Conservation (phyloP, 2,329 filamentous ascomycete species). For the Cordyceps pruinosa region DNA sequence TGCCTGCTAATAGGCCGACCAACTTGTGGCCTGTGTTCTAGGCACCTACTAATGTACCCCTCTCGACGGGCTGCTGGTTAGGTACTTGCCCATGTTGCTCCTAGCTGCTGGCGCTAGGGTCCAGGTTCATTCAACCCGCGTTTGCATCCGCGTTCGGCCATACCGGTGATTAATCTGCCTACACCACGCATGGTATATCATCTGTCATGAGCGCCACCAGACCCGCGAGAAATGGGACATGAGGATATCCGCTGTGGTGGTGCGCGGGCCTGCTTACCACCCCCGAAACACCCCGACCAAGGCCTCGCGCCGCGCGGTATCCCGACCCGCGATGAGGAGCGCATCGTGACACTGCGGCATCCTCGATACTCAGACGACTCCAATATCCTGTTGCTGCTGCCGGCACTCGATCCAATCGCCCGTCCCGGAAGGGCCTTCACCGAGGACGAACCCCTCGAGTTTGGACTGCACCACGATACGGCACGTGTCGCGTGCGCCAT, state of each 20-base stretch:
- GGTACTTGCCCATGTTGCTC: too few species aligned
- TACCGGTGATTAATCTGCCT: not conserved
- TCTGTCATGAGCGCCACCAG: not conserved
- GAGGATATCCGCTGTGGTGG: not conserved
- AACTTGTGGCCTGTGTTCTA: too few species aligned
- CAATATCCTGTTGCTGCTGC: not conserved
- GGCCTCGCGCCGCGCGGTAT: not conserved
- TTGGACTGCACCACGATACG: slow-evolving; percentile 1
- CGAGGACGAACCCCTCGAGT: not conserved
- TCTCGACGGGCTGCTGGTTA: too few species aligned
- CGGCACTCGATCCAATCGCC: not conserved
- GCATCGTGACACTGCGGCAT: not conserved
- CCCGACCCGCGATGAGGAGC: not conserved
- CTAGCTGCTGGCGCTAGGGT: too few species aligned
- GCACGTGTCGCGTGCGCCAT: slow-evolving; percentile 1
- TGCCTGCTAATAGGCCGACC: too few species aligned
- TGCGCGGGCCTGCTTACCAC: not conserved
- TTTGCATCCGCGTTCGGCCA: too few species aligned
- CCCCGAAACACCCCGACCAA: not conserved
- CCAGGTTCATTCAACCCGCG: too few species aligned
- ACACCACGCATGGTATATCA: not conserved
- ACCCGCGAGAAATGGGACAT: not conserved
- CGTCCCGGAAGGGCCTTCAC: not conserved
- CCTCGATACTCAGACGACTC: not conserved
- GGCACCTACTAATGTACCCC: too few species aligned